Base-by-base conservation (phyloP, 768 basidiomycete species). In the Lyophyllum atratum region DNA sequence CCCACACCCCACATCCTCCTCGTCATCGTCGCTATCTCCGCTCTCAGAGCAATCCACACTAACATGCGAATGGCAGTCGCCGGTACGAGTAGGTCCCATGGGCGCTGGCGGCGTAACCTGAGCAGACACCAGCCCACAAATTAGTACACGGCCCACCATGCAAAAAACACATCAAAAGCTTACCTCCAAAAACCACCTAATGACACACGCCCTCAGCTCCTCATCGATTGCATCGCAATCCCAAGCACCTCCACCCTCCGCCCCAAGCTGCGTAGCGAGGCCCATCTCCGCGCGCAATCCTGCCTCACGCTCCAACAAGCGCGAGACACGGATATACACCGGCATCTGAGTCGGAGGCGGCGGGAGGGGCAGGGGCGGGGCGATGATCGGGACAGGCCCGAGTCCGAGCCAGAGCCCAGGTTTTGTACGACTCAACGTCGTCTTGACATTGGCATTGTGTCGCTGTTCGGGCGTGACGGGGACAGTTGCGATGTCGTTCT, bases 141-240 rank as follows among this genome's bases (percentile, higher is more conserved):
- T n/a, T n/a, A 33, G 8, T 3, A 5, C 25, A 48, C 33, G 17
- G 11, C 14, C 31, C 24, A 8, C 43, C 45, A 3, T 17, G 54
- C 28, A 12, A 59, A 31, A 49, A 25, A 52, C n/a, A 11, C 44
- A 50, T 56, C 17, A n/a, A 5, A 55, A 15, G n/a, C 64, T 48
- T 29, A 79, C 84, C 63, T 77, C 70, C 34, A 85, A 69, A 19
- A 83, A 69, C 82, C 83, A 85, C 25, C 67, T 49, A 2, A 80
- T 66, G 9, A 78, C 66, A 45, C 72, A 59, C 25, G 62, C 59
- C 9, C 80, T 70, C 28, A 78, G 59, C 8, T 65, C 55, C 39
- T 70, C 52, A 9, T 75, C 66, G n/a, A 82, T 69, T 4, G 61
- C 64, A 4, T 56, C 39, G 48, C 40, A 49, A 25, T 24, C 39